Evolutionary conservation across 768 basidiomycete species (phyloP).

Genomic region (Russula emetica): DNA sequence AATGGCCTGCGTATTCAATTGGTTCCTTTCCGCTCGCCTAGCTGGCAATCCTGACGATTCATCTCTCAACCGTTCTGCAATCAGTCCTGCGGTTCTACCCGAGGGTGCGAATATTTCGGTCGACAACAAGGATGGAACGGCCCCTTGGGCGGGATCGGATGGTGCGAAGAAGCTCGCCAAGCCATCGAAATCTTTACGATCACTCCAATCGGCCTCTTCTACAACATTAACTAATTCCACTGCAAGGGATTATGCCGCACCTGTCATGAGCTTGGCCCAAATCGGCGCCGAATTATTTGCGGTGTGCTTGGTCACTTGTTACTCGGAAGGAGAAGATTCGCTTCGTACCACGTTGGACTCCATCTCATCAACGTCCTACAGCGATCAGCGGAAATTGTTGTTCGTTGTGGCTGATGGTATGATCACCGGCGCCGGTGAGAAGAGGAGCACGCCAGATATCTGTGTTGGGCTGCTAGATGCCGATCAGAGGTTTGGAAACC

Average conservation of each 20-base stretch:
- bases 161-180: slow-evolving; percentile 51
- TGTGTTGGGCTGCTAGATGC: slow-evolving; percentile 89
- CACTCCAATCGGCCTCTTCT: slow-evolving; percentile 49
- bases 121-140: slow-evolving; percentile 86
- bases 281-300: slow-evolving; percentile 96
- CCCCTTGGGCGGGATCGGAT: slow-evolving; percentile 79
- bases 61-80: slow-evolving; percentile 74
- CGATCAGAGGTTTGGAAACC: slow-evolving; percentile 94
- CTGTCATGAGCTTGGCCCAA: slow-evolving; percentile 77
- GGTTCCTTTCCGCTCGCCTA: slow-evolving; percentile 85
- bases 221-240: slow-evolving; percentile 49
- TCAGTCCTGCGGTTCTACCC: slow-evolving; percentile 94
- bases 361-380: slow-evolving; percentile 86
- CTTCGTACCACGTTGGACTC: slow-evolving; percentile 89
- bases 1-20: slow-evolving; percentile 96
- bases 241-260: slow-evolving; percentile 40
- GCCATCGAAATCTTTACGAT: slow-evolving; percentile 44
- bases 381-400: slow-evolving; percentile 85
- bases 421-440: slow-evolving; percentile 97
- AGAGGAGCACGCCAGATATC: slow-evolving; percentile 92
- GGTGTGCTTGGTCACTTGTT: slow-evolving; percentile 94
- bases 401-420: slow-evolving; percentile 97
- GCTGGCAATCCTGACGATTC: slow-evolving; percentile 69
- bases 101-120: slow-evolving; percentile 94
- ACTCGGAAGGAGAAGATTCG: slow-evolving; percentile 94